Evolutionary conservation across 441 rosid genomes (phyloP).

Genomic region (Jatropha podagrica): DNA sequence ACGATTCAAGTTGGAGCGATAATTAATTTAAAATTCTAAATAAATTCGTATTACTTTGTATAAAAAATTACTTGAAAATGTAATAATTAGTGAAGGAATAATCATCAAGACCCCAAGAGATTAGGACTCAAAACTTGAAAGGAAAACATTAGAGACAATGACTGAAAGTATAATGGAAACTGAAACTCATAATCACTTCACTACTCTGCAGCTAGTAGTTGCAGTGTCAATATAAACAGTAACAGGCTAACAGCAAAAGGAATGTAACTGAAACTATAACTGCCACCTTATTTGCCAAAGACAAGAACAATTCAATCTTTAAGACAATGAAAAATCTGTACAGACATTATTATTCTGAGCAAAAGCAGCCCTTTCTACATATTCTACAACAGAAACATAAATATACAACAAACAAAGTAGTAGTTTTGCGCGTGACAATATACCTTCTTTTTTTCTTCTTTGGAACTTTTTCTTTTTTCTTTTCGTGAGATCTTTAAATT

Average conservation of each 20-base stretch:
- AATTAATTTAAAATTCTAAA: no score
- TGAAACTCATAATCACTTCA: slow-evolving; percentile 1
- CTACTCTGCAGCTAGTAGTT: slow-evolving; percentile 10
- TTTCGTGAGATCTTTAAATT: not conserved
- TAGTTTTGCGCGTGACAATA: not conserved
- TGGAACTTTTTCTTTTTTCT: not conserved
- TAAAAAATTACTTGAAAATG: no score
- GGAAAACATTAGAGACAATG: no score
- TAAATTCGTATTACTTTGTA: no score
- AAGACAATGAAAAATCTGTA: not conserved
- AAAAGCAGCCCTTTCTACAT: not conserved
- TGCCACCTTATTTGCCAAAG: not conserved
- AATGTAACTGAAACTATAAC: not conserved
- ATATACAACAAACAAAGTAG: not conserved
- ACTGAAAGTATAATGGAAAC: not conserved
- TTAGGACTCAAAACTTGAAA: no score
- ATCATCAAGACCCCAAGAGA: no score
- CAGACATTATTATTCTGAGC: not conserved
- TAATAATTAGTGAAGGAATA: no score
- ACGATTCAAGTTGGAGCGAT: no score
- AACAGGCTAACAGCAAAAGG: slow-evolving; percentile 13
- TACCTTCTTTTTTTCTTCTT: not conserved
- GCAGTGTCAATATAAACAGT: slow-evolving; percentile 16
- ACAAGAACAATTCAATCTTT: not conserved
- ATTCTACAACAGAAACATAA: not conserved